Percentiles rank a stretch among this genome's conserved stretches.
Conservation (phyloP, 2,329 filamentous ascomycete genomes). For the Amesomyces nigricolor region DNA sequence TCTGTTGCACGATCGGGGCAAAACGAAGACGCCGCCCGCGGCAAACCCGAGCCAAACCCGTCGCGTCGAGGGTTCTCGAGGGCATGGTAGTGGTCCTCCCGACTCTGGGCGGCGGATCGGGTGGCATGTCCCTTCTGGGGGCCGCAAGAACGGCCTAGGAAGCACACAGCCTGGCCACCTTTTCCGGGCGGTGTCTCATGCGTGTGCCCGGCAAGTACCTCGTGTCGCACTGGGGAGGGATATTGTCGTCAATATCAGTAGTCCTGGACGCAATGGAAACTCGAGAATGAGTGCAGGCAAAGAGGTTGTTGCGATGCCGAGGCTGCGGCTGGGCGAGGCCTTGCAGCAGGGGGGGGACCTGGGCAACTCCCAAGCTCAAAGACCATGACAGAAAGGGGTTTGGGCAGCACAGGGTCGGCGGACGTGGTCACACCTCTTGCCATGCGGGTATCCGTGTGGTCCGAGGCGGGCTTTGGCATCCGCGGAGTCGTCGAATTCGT, state of each 20-base stretch:
- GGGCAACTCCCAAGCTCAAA: not conserved
- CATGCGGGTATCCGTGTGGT: constrained; percentile 10
- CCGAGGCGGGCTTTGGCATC: not conserved
- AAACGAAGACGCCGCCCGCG: not conserved
- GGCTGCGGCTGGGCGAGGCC: no score
- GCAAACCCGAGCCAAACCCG: constrained; percentile 3
- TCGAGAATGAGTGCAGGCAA: no score
- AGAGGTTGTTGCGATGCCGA: no score
- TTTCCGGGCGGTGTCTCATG: not conserved
- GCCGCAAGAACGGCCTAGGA: not conserved
- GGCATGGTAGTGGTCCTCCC: not conserved
- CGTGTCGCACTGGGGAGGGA: not conserved
- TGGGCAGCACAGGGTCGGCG: not conserved
- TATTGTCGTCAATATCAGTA: not conserved
- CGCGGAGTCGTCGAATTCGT: not conserved
- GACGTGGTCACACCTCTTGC: constrained; percentile 6
- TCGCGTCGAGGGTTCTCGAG: not conserved
- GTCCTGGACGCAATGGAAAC: not conserved
- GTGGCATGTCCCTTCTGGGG: not conserved
- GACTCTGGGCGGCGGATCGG: not conserved
- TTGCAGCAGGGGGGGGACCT: not conserved
- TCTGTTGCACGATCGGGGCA: not conserved
- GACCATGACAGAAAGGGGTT: not conserved
- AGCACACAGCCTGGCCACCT: constrained; percentile 1
- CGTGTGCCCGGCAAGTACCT: not conserved